Conservation (phyloP, 2,329 filamentous ascomycete genomes). For the Periconia macrospinosa region DNA sequence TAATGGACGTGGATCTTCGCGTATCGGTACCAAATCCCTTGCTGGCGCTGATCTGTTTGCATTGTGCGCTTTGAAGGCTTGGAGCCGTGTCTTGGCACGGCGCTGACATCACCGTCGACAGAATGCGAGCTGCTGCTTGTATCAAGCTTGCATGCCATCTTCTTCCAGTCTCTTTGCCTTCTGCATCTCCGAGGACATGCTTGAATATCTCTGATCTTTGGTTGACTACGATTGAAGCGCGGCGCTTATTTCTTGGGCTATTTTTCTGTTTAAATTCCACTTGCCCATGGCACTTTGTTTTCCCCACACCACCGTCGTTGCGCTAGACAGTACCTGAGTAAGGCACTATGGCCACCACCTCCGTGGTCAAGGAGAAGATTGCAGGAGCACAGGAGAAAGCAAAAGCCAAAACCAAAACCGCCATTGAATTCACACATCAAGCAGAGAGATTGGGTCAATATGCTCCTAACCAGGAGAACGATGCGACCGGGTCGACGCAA, state of each 20-base stretch:
- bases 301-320: conserved; percentile 24
- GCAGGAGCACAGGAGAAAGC: conserved; percentile 21
- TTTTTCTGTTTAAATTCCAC: conserved; percentile 4
- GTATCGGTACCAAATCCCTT: neutral
- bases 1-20: neutral
- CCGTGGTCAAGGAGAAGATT: conserved; percentile 23
- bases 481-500: conserved; percentile 50
- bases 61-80: neutral
- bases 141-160: conserved; percentile 4
- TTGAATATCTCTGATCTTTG: neutral
- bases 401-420: conserved; percentile 41
- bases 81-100: conserved; percentile 6
- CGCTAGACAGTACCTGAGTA: conserved; percentile 10
- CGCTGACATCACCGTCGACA: conserved; percentile 18
- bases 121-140: conserved; percentile 11
- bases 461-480: conserved; percentile 44
- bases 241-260: conserved; percentile 8
- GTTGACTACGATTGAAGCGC: neutral
- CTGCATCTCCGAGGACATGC: neutral
- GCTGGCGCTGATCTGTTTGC: neutral
- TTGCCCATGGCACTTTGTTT: conserved; percentile 1
- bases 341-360: conserved; percentile 25
- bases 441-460: conserved; percentile 52
- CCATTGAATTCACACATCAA: conserved; percentile 63
- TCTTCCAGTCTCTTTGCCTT: neutral